Percentiles rank a stretch among this genome's conserved stretches.
Evolutionary conservation across 805 yeast genomes (phyloP).

Genomic region (Suhomyces sp.): DNA sequence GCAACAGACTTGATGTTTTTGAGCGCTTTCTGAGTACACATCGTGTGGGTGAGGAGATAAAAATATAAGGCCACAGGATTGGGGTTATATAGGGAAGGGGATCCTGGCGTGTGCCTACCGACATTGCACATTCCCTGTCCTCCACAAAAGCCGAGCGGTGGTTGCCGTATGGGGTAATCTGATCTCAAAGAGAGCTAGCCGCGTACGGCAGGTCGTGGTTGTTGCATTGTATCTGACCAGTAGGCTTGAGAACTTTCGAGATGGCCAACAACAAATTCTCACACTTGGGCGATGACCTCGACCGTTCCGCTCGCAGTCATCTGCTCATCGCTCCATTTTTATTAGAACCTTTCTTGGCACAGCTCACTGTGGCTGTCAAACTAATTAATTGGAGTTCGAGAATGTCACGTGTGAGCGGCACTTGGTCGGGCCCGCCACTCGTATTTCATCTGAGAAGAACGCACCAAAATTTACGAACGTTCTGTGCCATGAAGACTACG

Average conservation of each 20-base stretch:
- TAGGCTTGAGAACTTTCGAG: background rate
- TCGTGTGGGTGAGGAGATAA: background rate
- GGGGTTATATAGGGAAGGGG: background rate
- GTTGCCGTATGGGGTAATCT: background rate
- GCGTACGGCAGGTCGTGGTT: background rate
- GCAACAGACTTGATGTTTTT: constrained; percentile 45
- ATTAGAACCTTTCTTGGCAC: background rate
- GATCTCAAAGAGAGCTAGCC: background rate
- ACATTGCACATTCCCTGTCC: background rate
- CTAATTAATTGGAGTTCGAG: background rate
- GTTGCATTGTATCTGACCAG: background rate
- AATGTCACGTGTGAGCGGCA: background rate
- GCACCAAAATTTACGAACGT: background rate
- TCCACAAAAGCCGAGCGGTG: background rate
- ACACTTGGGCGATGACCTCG: too few relatives aligned
- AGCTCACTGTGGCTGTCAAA: background rate
- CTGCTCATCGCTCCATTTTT: background rate
- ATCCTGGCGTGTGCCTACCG: background rate
- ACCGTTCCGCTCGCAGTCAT: background rate
- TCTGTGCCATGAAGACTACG: background rate
- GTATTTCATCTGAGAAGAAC: background rate
- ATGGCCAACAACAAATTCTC: background rate
- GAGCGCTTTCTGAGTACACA: background rate
- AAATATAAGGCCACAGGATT: background rate
- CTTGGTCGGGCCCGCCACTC: background rate